Conservation (phyloP, 2,329 filamentous ascomycete species). For the Aspergillus caelatus region DNA sequence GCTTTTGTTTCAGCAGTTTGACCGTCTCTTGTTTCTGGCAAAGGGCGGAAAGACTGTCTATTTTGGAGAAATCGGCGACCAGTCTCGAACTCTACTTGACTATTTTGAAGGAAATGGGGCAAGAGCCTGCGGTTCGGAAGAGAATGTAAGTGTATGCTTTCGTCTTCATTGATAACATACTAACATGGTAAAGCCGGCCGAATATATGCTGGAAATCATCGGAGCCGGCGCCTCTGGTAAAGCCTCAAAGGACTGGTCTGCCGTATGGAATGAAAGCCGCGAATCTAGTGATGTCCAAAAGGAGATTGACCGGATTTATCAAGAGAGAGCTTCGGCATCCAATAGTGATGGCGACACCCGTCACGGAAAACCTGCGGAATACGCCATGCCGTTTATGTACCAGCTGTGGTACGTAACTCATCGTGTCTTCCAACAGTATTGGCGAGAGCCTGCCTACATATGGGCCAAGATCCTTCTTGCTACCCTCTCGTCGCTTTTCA, state of each 20-base stretch:
- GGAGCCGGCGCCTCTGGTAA: constrained; percentile 68
- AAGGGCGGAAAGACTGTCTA: constrained; percentile 68
- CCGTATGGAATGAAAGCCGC: constrained; percentile 61
- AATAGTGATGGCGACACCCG: constrained; percentile 52
- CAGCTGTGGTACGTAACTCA: constrained; percentile 69
- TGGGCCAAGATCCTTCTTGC: constrained; percentile 79
- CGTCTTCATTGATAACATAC: background rate
- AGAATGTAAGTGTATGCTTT: constrained; percentile 52
- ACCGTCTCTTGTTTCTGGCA: constrained; percentile 63
- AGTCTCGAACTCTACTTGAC: constrained; percentile 58
- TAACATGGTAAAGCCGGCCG: constrained; percentile 56
- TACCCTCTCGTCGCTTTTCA: constrained; percentile 65
- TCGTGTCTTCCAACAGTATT: constrained; percentile 86
- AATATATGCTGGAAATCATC: constrained; percentile 67
- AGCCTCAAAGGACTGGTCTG: constrained; percentile 65
- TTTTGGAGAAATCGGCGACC: constrained; percentile 65
- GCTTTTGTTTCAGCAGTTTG: constrained; percentile 84
- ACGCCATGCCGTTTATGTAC: constrained; percentile 69
- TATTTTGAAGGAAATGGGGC: constrained; percentile 68
- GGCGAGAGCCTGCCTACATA: constrained; percentile 83
- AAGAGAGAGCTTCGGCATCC: constrained; percentile 43
- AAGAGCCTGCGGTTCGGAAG: constrained; percentile 59
- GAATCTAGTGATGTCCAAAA: constrained; percentile 59
- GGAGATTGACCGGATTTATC: constrained; percentile 62
- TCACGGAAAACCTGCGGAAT: constrained; percentile 79